These are phyloP conservation scores for Pleurotus salmoneostramineus DNA, from an alignment of 768 basidiomycete genomes.

Conservation along the genomic window DNA sequence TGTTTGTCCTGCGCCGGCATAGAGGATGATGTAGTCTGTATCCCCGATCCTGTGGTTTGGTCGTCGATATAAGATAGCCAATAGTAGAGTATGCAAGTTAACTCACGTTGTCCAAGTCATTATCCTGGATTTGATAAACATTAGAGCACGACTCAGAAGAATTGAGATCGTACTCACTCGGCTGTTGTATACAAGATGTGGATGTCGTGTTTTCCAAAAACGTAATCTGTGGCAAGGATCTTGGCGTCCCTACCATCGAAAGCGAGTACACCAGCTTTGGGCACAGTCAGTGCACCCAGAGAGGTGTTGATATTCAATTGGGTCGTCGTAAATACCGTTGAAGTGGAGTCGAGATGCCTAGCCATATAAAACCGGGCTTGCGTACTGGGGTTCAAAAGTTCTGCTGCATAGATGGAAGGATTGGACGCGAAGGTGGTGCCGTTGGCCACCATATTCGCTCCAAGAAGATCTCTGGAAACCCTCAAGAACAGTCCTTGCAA, in stretches of 20 bases:
- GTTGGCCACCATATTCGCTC: constrained; percentile 40
- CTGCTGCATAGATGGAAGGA: constrained; percentile 37
- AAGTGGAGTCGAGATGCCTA: constrained; percentile 43
- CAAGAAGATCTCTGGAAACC: constrained; percentile 44
- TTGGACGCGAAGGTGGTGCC: constrained; percentile 48
- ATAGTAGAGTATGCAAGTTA: background rate
- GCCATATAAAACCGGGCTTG: constrained; percentile 45
- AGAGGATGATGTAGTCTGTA: constrained; percentile 39
- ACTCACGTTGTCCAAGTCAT: constrained; percentile 53
- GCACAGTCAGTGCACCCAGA: constrained; percentile 31
- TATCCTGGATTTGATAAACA: constrained; percentile 25
- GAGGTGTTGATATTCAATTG: constrained; percentile 41
- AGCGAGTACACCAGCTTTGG: constrained; percentile 31
- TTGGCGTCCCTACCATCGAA: constrained; percentile 47
- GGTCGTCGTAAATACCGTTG: constrained; percentile 39
- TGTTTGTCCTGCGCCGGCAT: constrained; percentile 34
- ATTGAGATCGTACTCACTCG: constrained; percentile 28
- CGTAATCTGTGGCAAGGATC: constrained; percentile 44
- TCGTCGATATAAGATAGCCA: background rate
- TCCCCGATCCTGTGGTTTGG: constrained; percentile 29
- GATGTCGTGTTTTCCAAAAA: constrained; percentile 31
- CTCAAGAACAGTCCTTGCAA: constrained; percentile 52
- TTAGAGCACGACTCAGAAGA: background rate
- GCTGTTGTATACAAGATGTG: constrained; percentile 42
- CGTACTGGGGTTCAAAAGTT: constrained; percentile 41